phyloP scores from a whole-genome alignment of 176 grass and related monocot species.

The Poa pratensis region DNA sequence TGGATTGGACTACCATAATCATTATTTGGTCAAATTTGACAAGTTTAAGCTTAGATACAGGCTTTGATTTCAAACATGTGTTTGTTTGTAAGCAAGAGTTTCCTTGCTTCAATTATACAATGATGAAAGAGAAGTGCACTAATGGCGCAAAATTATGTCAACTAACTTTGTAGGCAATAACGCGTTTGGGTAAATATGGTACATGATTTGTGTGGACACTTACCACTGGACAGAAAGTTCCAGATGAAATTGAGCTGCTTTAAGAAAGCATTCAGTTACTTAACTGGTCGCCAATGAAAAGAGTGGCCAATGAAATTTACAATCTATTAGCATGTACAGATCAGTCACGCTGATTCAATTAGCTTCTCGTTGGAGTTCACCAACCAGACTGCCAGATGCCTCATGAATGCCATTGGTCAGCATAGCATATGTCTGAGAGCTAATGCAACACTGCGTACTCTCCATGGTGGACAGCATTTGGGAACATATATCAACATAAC shows the following conservation, averaged over 20 bases:
- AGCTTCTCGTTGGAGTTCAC: slow-evolving; percentile 51
- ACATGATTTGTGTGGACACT: slow-evolving; percentile 17
- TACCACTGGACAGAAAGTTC: slow-evolving; percentile 18
- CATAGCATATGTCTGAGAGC: slow-evolving; percentile 61
- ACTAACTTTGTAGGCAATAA: slow-evolving; percentile 34
- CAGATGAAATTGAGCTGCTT: slow-evolving; percentile 24
- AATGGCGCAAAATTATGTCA: neutral
- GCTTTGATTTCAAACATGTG: neutral
- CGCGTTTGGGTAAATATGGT: neutral
- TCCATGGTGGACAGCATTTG: slow-evolving; percentile 74
- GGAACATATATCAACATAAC: slow-evolving; percentile 62
- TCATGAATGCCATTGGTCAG: slow-evolving; percentile 56
- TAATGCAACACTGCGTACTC: slow-evolving; percentile 54
- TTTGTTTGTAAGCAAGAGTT: slow-evolving; percentile 2
- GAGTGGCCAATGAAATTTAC: slow-evolving; percentile 30
- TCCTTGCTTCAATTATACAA: neutral
- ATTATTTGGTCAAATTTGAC: too few species aligned
- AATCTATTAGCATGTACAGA: slow-evolving; percentile 5
- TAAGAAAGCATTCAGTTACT: slow-evolving; percentile 21
- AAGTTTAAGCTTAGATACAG: neutral
- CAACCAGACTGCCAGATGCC: slow-evolving; percentile 35
- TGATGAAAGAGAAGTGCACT: neutral
- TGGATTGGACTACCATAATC: neutral
- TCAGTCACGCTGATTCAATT: slow-evolving; percentile 24
- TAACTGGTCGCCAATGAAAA: slow-evolving; percentile 18